Conservation (phyloP, 2,329 filamentous ascomycete species). For the Fusarium mundagurra region DNA sequence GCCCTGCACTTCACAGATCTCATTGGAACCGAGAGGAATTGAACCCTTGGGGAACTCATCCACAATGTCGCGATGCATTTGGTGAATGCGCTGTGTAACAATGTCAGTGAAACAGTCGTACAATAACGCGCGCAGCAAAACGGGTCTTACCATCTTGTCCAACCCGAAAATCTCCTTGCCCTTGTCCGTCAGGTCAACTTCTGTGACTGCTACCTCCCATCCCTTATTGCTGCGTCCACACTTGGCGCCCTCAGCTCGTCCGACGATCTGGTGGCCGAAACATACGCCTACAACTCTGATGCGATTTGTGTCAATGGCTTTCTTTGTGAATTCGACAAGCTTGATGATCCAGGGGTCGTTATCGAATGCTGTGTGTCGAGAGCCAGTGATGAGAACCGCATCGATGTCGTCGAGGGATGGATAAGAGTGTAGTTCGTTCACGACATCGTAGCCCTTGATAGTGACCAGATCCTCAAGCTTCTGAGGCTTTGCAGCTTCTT, state of each 20-base stretch:
- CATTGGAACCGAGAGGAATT: slow-evolving; percentile 53
- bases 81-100: slow-evolving; percentile 51
- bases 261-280: slow-evolving; percentile 61
- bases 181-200: slow-evolving; percentile 51
- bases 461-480: slow-evolving; percentile 59
- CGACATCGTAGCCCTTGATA: slow-evolving; percentile 76
- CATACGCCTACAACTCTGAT: slow-evolving; percentile 70
- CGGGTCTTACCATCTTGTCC: slow-evolving; percentile 45
- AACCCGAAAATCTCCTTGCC: slow-evolving; percentile 53
- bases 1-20: slow-evolving; percentile 54
- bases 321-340: slow-evolving; percentile 52
- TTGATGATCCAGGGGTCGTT: slow-evolving; percentile 57
- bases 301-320: slow-evolving; percentile 50
- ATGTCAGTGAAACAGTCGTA: slow-evolving; percentile 69
- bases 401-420: slow-evolving; percentile 80
- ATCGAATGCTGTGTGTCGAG: slow-evolving; percentile 63
- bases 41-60: slow-evolving; percentile 51
- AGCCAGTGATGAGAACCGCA: slow-evolving; percentile 83
- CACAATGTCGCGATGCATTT: slow-evolving; percentile 60
- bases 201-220: slow-evolving; percentile 58
- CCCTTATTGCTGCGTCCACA: slow-evolving; percentile 52
- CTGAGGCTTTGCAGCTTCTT: slow-evolving; percentile 58
- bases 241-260: slow-evolving; percentile 52
- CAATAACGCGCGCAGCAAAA: slow-evolving; percentile 56
- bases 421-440: slow-evolving; percentile 71